Base-by-base conservation (phyloP, 495 filamentous ascomycete species). In the Penicillium ochrochloron region DNA sequence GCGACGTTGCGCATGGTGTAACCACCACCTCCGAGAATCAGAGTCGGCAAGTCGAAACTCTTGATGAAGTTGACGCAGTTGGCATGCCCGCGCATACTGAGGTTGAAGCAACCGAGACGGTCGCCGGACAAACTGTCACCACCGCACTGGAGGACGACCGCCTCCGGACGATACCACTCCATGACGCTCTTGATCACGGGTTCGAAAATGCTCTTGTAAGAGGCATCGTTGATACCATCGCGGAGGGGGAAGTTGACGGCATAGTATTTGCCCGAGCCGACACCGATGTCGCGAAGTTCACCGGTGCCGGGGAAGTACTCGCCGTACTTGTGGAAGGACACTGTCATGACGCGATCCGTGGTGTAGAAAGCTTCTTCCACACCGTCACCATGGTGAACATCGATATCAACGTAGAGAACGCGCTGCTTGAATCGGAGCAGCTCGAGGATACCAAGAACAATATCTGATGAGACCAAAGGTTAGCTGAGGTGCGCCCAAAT, bases 1-100 rank as follows among this genome's bases (percentile, higher is more conserved):
- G 94, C 92, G 33, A 99, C 95, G 64, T 99, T 99, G 31, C 95
- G 88, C 95, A 99, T 99, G 9, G 96, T 99, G 75, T 99, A 99
- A 23, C 95, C 95, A 69, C 95, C 95, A 39, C 95, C 95, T 39
- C 95, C 95, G 12, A 99, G 84, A 9, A 99, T 91, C 55, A 99
- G 82, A 12, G 93, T 94, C 0, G 96, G 95, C 56, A 97, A 82
- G 61, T 90, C 89, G 80, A 97, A 99, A 70, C 86, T 90, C 78
- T 96, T 96, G 41, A 99, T 92, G 67, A 89, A 99, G 60, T 90
- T 92, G 44, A 99, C 95, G 71, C 95, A 99, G 78, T 98, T 99
- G 44, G 96, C 95, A 66, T 99, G 95, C 6, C 95, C 95, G 53
- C 88, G 84, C 95, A 99, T 98, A 75, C 93, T 97, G 19, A 99